Percentiles rank a stretch among this genome's conserved stretches.
These are phyloP conservation scores for Rhynchosporium agropyri DNA, from an alignment of 2,329 filamentous ascomycete species.

Conservation along the genomic window DNA sequence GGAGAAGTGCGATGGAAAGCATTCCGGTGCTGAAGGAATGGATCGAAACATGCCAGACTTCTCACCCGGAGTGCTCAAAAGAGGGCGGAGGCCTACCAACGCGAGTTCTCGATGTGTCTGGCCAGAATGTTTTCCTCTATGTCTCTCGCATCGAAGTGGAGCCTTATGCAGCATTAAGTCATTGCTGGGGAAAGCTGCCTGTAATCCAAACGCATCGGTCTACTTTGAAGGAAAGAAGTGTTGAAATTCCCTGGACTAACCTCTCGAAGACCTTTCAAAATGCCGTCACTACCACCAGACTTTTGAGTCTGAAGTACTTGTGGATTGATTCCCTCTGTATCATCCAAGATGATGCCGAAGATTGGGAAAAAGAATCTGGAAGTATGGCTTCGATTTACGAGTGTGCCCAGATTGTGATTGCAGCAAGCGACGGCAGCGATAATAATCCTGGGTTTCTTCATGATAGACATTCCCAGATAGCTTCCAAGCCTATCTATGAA, in stretches of 20 bases:
- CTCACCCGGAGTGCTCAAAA: background rate
- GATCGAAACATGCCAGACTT: slow-evolving; percentile 2
- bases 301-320: slow-evolving; percentile 11
- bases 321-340: slow-evolving; percentile 21
- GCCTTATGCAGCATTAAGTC: slow-evolving; percentile 12
- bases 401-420: slow-evolving; percentile 4
- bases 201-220: background rate
- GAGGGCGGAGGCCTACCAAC: background rate
- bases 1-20: background rate
- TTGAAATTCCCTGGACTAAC: background rate
- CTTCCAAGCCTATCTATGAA: background rate
- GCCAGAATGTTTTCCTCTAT: background rate
- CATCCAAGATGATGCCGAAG: slow-evolving; percentile 14
- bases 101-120: background rate
- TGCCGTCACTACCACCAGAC: background rate
- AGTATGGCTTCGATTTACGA: slow-evolving; percentile 16
- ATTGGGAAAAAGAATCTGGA: slow-evolving; percentile 15
- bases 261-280: slow-evolving; percentile 17
- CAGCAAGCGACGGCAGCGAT: slow-evolving; percentile 1
- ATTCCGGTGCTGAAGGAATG: background rate
- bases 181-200: slow-evolving; percentile 13
- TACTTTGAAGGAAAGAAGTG: background rate
- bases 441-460: background rate
- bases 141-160: background rate
- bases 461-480: background rate